Evolutionary conservation across 192 early-diverging fungal genomes (phyloP).

Genomic region (Coemansia umbellata): DNA sequence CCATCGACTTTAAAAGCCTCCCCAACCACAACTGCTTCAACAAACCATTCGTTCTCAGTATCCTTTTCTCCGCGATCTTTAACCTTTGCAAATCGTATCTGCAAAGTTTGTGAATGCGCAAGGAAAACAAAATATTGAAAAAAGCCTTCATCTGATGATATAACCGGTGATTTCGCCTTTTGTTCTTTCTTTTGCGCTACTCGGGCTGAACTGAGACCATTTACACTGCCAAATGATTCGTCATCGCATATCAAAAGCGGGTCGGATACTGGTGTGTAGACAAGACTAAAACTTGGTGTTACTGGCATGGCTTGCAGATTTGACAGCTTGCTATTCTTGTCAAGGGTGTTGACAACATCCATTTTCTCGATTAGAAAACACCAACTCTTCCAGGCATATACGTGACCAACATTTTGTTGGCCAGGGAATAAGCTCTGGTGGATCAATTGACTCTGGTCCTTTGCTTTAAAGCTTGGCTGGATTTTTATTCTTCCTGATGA

Average conservation of each 20-base stretch:
- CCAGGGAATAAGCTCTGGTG: slow-evolving; percentile 14
- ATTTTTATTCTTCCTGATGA: slow-evolving; percentile 11
- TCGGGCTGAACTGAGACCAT: no score
- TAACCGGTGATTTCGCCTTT: no score
- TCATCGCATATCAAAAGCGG: slow-evolving; percentile 13
- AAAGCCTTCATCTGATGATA: background rate
- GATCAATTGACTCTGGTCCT: background rate
- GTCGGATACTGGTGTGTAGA: slow-evolving; percentile 10
- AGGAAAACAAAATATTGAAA: slow-evolving; percentile 16
- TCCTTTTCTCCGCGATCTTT: background rate
- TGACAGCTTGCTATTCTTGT: background rate
- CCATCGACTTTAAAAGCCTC: background rate
- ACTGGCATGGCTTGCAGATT: background rate
- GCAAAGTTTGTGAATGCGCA: slow-evolving; percentile 1
- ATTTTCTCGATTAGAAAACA: slow-evolving; percentile 14
- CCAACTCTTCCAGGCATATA: slow-evolving; percentile 33
- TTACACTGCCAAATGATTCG: slow-evolving; percentile 17
- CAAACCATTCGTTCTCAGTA: background rate
- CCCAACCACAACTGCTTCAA: background rate
- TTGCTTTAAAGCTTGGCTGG: background rate
- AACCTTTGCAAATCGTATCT: background rate
- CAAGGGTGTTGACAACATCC: background rate
- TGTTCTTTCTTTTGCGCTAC: no score
- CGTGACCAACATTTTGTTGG: slow-evolving; percentile 27
- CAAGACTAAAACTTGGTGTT: slow-evolving; percentile 5